Evolutionary conservation across 108 stramenopile species (phyloP).

Genomic region (Conticribra guillardii): DNA sequence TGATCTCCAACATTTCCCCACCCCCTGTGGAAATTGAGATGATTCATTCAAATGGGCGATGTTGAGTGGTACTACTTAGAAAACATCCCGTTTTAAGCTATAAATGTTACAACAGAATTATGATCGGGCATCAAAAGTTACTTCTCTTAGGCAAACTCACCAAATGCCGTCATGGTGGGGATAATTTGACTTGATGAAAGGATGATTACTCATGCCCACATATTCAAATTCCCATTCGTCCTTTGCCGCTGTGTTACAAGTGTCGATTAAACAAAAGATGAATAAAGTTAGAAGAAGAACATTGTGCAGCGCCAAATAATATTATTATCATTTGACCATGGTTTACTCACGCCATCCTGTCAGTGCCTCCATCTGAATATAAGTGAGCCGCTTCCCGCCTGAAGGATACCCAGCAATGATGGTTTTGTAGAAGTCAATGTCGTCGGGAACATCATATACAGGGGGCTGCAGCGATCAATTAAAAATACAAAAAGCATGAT

Average conservation of each 20-base stretch:
- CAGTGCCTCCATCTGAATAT: constrained; percentile 55
- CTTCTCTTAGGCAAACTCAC: no score
- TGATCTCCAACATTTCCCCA: constrained; percentile 38
- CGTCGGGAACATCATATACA: constrained; percentile 17
- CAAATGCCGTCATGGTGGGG: constrained; percentile 54
- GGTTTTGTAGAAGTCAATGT: constrained; percentile 49
- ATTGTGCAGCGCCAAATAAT: not conserved
- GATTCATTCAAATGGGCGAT: no score
- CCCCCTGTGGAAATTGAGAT: constrained; percentile 9
- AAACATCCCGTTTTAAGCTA: no score
- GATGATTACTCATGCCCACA: constrained; percentile 40
- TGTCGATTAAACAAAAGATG: not conserved
- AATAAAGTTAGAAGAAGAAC: not conserved
- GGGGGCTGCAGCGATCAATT: constrained; percentile 29
- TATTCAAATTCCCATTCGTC: constrained; percentile 51
- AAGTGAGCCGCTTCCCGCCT: constrained; percentile 50
- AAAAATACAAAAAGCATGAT: not conserved
- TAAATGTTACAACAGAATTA: no score
- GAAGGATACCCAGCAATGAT: constrained; percentile 45
- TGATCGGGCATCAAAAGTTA: no score
- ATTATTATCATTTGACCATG: no score
- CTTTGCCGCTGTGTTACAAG: constrained; percentile 11
- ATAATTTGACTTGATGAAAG: constrained; percentile 57
- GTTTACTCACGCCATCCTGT: constrained; percentile 37
- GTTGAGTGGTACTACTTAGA: not conserved